Percentiles rank a stretch among this genome's conserved stretches.
Evolutionary conservation across 495 filamentous ascomycete genomes (phyloP).

Genomic region (Aspergillus ostianus): DNA sequence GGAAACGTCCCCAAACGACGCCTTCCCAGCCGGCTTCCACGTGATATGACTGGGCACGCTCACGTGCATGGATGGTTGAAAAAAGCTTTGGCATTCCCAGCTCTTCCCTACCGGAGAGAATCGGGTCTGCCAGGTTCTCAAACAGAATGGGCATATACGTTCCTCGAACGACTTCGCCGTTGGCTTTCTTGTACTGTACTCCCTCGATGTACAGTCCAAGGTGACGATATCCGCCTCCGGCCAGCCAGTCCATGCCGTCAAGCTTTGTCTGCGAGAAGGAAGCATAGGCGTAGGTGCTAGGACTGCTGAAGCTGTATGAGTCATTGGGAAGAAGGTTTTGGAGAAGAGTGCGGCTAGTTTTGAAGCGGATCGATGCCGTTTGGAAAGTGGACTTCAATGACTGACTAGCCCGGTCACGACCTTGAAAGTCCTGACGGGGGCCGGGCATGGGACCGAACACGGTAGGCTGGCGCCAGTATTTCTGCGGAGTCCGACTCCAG

Average conservation of each 20-base stretch:
- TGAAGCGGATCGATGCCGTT: conserved; percentile 56
- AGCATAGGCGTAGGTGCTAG: conserved; percentile 50
- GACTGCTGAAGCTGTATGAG: conserved; percentile 43
- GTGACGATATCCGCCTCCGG: conserved; percentile 53
- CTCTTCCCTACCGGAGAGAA: conserved; percentile 54
- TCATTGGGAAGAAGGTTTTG: conserved; percentile 52
- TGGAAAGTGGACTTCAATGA: conserved; percentile 41
- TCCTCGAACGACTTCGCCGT: conserved; percentile 46
- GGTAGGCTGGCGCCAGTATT: conserved; percentile 53
- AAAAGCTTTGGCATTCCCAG: conserved; percentile 58
- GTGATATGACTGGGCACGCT: conserved; percentile 34
- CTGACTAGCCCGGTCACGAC: conserved; percentile 22
- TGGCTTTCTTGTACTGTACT: conserved; percentile 50
- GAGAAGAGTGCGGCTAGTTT: conserved; percentile 55
- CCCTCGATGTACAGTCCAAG: conserved; percentile 58
- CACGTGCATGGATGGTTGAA: conserved; percentile 43
- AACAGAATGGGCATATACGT: conserved; percentile 56
- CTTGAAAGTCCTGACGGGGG: conserved; percentile 43
- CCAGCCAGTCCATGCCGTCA: conserved; percentile 54
- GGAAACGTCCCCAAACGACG: conserved; percentile 42
- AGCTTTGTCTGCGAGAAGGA: conserved; percentile 49
- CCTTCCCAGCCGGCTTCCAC: conserved; percentile 49
- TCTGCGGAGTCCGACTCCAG: conserved; percentile 38
- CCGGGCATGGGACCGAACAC: conserved; percentile 57
- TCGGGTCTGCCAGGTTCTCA: conserved; percentile 51